Evolutionary conservation across 116 monocot genomes (phyloP).

Genomic region (Papilionanthe hybrid): DNA sequence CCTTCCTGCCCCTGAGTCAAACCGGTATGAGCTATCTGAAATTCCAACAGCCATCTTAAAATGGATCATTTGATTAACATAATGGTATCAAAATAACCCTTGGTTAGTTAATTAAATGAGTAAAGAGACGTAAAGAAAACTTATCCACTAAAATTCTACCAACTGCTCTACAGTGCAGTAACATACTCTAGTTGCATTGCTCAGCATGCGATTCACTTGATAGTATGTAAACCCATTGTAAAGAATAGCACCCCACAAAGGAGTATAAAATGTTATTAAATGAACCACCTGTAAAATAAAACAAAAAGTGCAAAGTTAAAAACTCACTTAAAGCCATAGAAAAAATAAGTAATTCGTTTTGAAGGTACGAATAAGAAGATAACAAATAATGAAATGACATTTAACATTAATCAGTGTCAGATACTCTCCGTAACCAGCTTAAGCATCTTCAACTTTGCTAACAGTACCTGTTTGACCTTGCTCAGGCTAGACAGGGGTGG

Average conservation of each 20-base stretch:
- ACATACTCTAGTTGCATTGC: constrained; percentile 82
- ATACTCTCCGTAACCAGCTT: too few relatives aligned
- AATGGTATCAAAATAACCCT: neutral
- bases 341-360: too few relatives aligned
- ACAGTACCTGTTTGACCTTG: too few relatives aligned
- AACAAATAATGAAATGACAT: too few relatives aligned
- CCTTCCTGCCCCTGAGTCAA: constrained; percentile 58
- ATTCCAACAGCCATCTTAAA: constrained; percentile 92
- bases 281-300: constrained; percentile 61
- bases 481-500: too few relatives aligned
- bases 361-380: too few relatives aligned
- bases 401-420: too few relatives aligned
- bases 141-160: neutral
- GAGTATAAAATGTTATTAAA: constrained; percentile 88
- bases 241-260: constrained; percentile 94
- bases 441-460: too few relatives aligned
- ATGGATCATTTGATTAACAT: constrained; percentile 9
- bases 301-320: neutral
- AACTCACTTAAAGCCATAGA: too few relatives aligned
- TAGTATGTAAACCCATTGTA: constrained; percentile 94
- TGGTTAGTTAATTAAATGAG: neutral
- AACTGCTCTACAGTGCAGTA: constrained; percentile 1
- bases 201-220: constrained; percentile 91
- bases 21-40: constrained; percentile 66
- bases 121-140: neutral